phyloP scores from a whole-genome alignment of 768 basidiomycete genomes.

The Amanita rubescens region DNA sequence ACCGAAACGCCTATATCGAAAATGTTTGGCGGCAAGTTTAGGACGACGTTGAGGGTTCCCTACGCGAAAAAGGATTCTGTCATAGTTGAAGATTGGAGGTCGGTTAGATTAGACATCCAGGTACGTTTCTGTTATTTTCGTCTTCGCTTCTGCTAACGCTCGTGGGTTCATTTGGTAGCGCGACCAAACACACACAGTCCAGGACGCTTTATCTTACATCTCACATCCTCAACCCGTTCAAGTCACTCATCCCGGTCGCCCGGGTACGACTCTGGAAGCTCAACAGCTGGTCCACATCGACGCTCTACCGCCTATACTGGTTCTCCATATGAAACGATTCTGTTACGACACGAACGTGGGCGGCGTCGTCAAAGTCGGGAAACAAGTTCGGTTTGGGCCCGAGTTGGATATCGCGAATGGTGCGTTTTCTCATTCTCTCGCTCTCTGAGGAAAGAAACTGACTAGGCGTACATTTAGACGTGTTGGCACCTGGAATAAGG shows the following conservation, averaged over 20 bases:
- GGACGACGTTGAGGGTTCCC: no score
- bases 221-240: slow-evolving; percentile 78
- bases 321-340: slow-evolving; percentile 90
- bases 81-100: no score
- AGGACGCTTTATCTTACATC: slow-evolving; percentile 75
- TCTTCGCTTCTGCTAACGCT: no score
- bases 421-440: slow-evolving; percentile 23
- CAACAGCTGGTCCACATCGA: slow-evolving; percentile 63
- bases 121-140: no score
- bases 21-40: no score
- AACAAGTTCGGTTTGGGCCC: slow-evolving; percentile 69
- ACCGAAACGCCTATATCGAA: no score
- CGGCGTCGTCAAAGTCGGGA: slow-evolving; percentile 81
- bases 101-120: no score
- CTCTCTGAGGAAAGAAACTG: slow-evolving; percentile 1
- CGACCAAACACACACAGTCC: slow-evolving; percentile 67
- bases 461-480: slow-evolving; percentile 32
- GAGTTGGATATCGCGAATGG: slow-evolving; percentile 73
- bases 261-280: slow-evolving; percentile 62
- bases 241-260: slow-evolving; percentile 50
- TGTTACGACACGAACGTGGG: slow-evolving; percentile 69
- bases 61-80: no score
- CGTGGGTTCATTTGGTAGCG: no score
- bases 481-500: slow-evolving; percentile 50
- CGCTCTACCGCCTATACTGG: slow-evolving; percentile 71